Percentiles rank a stretch among this genome's conserved stretches.
phyloP scores from a whole-genome alignment of 2,329 filamentous ascomycete genomes.

The Colletotrichum sp. region DNA sequence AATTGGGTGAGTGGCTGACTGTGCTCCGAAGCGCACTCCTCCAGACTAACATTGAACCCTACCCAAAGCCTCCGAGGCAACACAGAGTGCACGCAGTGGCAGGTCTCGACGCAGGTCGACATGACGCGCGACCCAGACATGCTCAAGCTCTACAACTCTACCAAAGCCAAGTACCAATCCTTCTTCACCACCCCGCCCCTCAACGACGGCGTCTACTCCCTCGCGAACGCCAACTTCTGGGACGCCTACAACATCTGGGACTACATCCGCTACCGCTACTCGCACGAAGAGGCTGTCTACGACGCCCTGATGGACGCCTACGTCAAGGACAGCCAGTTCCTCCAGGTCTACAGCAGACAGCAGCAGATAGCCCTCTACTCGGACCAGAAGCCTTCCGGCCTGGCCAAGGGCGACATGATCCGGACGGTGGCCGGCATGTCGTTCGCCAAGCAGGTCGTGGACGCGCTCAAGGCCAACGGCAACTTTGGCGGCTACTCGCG shows the following conservation, averaged over 20 bases:
- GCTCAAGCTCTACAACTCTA: conserved; percentile 29
- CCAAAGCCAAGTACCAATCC: conserved; percentile 44
- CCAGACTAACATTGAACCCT: background rate
- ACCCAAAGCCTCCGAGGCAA: conserved; percentile 42
- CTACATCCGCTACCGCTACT: conserved; percentile 58
- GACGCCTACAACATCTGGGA: conserved; percentile 62
- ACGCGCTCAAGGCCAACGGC: conserved; percentile 47
- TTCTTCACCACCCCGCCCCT: conserved; percentile 45
- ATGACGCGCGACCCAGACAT: conserved; percentile 29
- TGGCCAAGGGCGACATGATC: conserved; percentile 40
- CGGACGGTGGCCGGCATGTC: conserved; percentile 59
- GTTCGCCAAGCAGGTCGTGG: conserved; percentile 49
- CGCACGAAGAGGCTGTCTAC: conserved; percentile 52
- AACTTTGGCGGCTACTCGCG: conserved; percentile 39
- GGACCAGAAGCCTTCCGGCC: conserved; percentile 64
- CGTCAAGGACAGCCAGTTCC: conserved; percentile 47
- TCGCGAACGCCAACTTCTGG: conserved; percentile 42
- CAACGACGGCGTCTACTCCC: conserved; percentile 37
- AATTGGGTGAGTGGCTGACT: conserved; percentile 44
- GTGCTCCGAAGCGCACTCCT: background rate
- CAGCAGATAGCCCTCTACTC: conserved; percentile 65
- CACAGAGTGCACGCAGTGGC: conserved; percentile 41
- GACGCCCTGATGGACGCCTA: conserved; percentile 39
- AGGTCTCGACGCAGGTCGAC: conserved; percentile 30
- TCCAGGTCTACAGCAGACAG: conserved; percentile 68